phyloP scores from a whole-genome alignment of 352 stramenopile genomes.

The Phytophthora citricola region DNA sequence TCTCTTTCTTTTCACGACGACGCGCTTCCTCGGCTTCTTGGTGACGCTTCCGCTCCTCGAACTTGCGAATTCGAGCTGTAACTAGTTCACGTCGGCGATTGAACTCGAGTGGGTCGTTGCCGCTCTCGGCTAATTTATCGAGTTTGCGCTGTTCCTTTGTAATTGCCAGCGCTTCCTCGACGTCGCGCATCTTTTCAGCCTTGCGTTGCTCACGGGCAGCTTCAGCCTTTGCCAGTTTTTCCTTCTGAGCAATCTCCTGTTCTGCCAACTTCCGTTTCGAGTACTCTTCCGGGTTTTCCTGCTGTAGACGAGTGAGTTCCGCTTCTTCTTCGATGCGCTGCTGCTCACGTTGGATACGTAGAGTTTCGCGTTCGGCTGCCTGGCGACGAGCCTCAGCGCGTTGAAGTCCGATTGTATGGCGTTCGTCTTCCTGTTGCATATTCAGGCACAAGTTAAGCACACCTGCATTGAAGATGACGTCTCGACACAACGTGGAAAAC shows the following conservation, averaged over 20 bases:
- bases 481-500: conserved; percentile 66
- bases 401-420: conserved; percentile 13
- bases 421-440: conserved; percentile 57
- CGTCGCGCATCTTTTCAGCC: conserved; percentile 52
- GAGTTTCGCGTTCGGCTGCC: conserved; percentile 29
- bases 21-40: conserved; percentile 47
- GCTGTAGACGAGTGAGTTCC: conserved; percentile 43
- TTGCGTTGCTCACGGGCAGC: conserved; percentile 58
- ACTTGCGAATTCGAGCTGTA: conserved; percentile 48
- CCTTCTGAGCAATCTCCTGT: conserved; percentile 38
- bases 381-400: conserved; percentile 19
- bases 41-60: conserved; percentile 57
- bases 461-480: conserved; percentile 64
- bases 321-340: conserved; percentile 34
- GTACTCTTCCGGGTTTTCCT: conserved; percentile 49
- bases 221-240: conserved; percentile 42
- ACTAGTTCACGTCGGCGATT: conserved; percentile 51
- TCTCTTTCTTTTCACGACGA: conserved; percentile 37
- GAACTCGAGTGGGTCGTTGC: conserved; percentile 52
- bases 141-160: conserved; percentile 69
- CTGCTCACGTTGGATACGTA: conserved; percentile 24
- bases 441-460: conserved; percentile 55
- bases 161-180: conserved; percentile 70
- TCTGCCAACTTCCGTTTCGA: conserved; percentile 46
- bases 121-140: conserved; percentile 52